These are phyloP conservation scores for Aspergillus niger DNA, from an alignment of 2,329 filamentous ascomycete genomes.

Conservation along the genomic window DNA sequence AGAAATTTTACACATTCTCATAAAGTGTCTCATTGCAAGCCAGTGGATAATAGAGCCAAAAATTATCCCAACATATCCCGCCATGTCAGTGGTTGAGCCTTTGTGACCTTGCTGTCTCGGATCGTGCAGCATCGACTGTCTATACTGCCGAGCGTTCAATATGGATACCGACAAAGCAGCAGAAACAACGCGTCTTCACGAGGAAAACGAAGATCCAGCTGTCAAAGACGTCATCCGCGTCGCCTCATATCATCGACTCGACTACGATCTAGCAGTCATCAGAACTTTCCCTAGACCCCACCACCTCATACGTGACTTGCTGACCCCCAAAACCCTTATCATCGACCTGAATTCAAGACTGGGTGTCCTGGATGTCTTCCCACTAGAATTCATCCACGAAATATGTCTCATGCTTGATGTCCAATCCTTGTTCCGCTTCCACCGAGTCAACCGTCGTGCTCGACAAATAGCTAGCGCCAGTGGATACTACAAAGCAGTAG, in stretches of 20 bases:
- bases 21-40: too few species aligned
- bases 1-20: too few species aligned
- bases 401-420: neutral
- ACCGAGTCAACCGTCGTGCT: neutral
- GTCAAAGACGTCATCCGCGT: neutral
- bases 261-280: neutral
- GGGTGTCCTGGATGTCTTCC: neutral
- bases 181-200: neutral
- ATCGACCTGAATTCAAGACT: neutral
- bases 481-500: neutral
- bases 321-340: neutral
- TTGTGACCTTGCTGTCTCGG: too few species aligned
- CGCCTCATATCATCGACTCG: neutral
- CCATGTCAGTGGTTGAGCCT: too few species aligned
- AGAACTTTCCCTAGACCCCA: neutral
- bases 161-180: neutral
- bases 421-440: neutral
- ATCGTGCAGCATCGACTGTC: too few species aligned
- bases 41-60: too few species aligned
- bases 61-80: too few species aligned
- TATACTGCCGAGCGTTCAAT: too few species aligned
- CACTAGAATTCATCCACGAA: neutral
- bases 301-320: neutral
- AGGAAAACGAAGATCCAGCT: too few species aligned
- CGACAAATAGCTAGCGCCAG: neutral